A percentile compares a stretch with the other conserved stretches of the same genome.
Evolutionary conservation across 2,329 filamentous ascomycete species (phyloP).

Genomic region (Cercospora brassicicola): DNA sequence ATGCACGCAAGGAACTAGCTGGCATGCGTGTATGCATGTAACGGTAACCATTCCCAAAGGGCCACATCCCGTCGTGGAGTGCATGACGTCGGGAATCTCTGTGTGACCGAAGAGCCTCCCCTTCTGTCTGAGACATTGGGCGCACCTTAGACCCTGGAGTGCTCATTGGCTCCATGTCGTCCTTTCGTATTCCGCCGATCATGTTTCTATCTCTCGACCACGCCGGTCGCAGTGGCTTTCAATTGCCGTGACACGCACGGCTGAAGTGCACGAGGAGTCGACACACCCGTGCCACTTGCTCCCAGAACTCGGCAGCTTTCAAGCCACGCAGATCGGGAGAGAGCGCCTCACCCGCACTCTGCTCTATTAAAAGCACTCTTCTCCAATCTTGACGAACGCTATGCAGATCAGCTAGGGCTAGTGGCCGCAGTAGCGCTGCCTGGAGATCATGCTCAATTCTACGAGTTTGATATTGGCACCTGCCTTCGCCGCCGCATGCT

Average conservation of each 20-base stretch:
- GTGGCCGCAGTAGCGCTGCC: background rate
- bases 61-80: background rate
- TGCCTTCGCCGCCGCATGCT: background rate
- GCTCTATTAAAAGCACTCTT: constrained; percentile 8
- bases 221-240: background rate
- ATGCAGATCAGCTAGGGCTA: constrained; percentile 7
- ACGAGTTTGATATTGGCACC: background rate
- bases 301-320: background rate
- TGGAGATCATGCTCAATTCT: background rate
- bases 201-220: too few relatives aligned
- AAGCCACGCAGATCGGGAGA: constrained; percentile 6
- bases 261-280: background rate
- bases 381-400: background rate
- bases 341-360: constrained; percentile 1
- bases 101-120: constrained; percentile 9
- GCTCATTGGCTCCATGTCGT: background rate
- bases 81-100: constrained; percentile 13
- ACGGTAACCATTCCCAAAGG: background rate
- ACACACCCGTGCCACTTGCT: background rate
- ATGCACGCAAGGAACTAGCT: background rate
- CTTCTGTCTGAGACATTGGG: constrained; percentile 3
- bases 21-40: background rate
- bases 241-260: background rate
- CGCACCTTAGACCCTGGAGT: background rate
- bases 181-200: background rate